Evolutionary conservation across 176 grass and related monocot genomes (phyloP).

Genomic region (Cenchrus purpureus): DNA sequence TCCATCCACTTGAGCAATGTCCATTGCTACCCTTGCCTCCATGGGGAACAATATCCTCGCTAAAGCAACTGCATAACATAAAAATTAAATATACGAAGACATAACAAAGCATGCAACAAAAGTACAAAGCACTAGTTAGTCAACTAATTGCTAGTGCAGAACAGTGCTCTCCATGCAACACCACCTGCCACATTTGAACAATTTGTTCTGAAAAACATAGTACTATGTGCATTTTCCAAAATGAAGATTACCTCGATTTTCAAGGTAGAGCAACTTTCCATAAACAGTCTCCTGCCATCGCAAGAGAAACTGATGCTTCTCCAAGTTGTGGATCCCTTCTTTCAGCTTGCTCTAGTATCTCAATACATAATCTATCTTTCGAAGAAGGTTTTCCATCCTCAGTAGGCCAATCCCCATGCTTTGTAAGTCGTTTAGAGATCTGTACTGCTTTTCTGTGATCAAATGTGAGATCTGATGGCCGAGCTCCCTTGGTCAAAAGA

Average conservation of each 20-base stretch:
- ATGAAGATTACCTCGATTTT: conserved; percentile 76
- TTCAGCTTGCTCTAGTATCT: conserved; percentile 84
- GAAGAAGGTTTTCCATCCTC: conserved; percentile 65
- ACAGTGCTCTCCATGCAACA: not conserved
- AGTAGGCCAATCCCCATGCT: conserved; percentile 46
- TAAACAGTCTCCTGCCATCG: conserved; percentile 59
- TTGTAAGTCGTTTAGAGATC: conserved; percentile 75
- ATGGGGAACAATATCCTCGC: conserved; percentile 81
- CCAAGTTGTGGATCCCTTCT: conserved; percentile 65
- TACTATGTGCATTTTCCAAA: not conserved
- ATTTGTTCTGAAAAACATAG: not conserved
- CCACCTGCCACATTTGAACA: not conserved
- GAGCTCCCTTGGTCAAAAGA: conserved; percentile 90
- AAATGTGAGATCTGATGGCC: conserved; percentile 64
- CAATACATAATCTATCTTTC: conserved; percentile 71
- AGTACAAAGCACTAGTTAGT: not conserved
- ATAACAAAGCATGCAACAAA: not conserved
- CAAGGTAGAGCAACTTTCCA: conserved; percentile 70
- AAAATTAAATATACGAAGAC: conserved; percentile 3
- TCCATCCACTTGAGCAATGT: conserved; percentile 87
- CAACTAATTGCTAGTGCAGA: not conserved
- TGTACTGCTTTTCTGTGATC: conserved; percentile 89
- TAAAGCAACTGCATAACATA: conserved; percentile 75
- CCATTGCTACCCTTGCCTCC: conserved; percentile 83
- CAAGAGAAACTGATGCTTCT: conserved; percentile 82